These are phyloP conservation scores for Ziziphus jujuba DNA, from an alignment of 306 rosid species.

Conservation along the genomic window DNA sequence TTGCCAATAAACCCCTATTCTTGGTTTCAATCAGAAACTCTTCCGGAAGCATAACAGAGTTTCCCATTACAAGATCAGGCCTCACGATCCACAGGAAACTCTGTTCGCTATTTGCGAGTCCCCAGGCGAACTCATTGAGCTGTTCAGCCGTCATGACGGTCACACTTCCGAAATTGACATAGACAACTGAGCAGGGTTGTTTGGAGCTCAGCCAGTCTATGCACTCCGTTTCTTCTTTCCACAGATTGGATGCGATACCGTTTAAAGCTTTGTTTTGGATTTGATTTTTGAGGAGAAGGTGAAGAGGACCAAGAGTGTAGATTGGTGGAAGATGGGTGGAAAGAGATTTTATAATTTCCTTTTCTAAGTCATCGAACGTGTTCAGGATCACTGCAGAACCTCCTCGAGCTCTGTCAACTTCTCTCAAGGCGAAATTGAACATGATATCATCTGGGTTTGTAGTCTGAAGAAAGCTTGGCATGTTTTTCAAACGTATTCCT, in stretches of 20 bases:
- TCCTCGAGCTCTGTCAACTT: conserved; percentile 26
- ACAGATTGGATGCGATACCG: conserved; percentile 44
- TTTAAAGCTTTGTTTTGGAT: conserved; percentile 6
- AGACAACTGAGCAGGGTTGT: conserved; percentile 42
- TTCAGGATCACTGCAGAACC: conserved; percentile 56
- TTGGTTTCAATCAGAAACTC: conserved; percentile 7
- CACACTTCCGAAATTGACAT: conserved; percentile 68
- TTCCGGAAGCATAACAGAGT: conserved; percentile 24
- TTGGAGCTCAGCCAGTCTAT: conserved; percentile 51
- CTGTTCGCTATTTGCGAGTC: conserved; percentile 46
- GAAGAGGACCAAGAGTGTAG: conserved; percentile 55
- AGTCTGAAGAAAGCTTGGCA: conserved; percentile 46
- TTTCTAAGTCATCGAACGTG: conserved; percentile 51
- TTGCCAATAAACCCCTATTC: conserved; percentile 10
- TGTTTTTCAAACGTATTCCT: conserved; percentile 39
- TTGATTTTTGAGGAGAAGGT: conserved; percentile 3
- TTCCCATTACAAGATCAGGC: conserved; percentile 44
- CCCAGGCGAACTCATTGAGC: conserved; percentile 63
- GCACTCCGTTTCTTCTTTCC: conserved; percentile 62
- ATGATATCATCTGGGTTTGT: conserved; percentile 41
- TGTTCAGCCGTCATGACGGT: conserved; percentile 51
- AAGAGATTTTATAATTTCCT: conserved; percentile 31
- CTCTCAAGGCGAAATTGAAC: neutral
- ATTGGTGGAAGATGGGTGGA: conserved; percentile 40
- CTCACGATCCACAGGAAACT: conserved; percentile 51